phyloP scores from a whole-genome alignment of 768 basidiomycete genomes.

The Tephrocybe sp. region DNA sequence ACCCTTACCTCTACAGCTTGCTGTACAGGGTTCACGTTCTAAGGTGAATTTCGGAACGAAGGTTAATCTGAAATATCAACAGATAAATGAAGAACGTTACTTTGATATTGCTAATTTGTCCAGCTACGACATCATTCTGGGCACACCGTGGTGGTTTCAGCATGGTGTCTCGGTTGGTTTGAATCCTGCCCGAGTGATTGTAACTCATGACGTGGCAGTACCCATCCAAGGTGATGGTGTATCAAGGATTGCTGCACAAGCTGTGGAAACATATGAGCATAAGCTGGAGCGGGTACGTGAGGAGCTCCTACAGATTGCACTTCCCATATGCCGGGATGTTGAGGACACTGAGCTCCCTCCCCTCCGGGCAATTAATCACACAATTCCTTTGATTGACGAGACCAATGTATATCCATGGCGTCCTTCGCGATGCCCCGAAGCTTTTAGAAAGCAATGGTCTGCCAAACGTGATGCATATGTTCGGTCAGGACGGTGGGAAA shows the following conservation, averaged over 20 bases:
- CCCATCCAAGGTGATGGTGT: background rate
- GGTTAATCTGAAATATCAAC: background rate
- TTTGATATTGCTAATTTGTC: background rate
- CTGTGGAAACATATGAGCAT: background rate
- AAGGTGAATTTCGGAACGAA: background rate
- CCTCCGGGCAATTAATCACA: background rate
- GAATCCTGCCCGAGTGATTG: background rate
- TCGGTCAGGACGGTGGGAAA: too few relatives aligned
- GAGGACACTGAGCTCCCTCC: background rate
- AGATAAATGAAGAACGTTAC: background rate
- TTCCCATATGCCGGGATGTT: background rate
- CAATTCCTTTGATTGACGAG: background rate
- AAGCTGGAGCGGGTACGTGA: background rate
- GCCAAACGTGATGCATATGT: too few relatives aligned
- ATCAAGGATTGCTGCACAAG: too few relatives aligned
- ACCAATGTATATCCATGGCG: constrained; percentile 24
- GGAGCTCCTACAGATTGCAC: background rate
- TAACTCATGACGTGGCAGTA: too few relatives aligned
- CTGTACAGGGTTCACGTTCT: background rate
- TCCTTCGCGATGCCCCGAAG: constrained; percentile 37
- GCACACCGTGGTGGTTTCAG: background rate
- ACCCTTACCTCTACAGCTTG: background rate
- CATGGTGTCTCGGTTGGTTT: background rate
- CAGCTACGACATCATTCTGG: background rate
- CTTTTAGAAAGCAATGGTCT: constrained; percentile 29